Evolutionary conservation across 202 grass and related monocot genomes (phyloP), one percentile per base, ranked within the genome.

Genomic region (Hordeum pubiflorum): DNA sequence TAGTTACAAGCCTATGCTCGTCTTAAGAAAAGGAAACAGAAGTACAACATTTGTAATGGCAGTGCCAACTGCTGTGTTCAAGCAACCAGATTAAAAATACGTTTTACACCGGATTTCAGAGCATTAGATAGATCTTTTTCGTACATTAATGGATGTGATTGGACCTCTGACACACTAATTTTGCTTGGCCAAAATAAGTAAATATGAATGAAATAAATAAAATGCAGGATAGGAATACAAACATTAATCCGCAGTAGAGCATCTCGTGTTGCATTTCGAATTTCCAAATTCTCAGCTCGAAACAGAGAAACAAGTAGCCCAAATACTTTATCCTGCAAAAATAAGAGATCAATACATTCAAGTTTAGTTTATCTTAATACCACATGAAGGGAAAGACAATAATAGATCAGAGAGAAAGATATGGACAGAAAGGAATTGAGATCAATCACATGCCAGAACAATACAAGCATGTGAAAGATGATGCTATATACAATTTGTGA

Each of bases 201-300:
- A 41, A 61, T 4, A 73, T 48, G 43, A 78, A 41, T 50, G 63
- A 26, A 44, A 63, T 17, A 54, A 34, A 54, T 9, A 38, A 12
- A 79, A 60, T 52, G 4, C 31, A 46, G 32, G 64, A 76, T 50
- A 83, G 2, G 18, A 57, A 84, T 46, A 90, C 89, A 56, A 74
- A 94, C 92, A 92, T 92, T 88, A 54, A 90, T 76, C 67, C 65
- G 63, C 57, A 92, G 84, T 33, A 94, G 37, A 74, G 82, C 80
- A 79, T 89, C 89, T 74, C 87, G 83, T 73, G 92, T 83, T 26
- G 87, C 92, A 88, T 90, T 90, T 88, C 92, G 84, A 68, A 94
- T 81, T 78, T 86, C 65, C 6, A 65, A 31, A 69, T 89, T 94
- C 64, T 88, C 89, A 63, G 66, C 83, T 78, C 87, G 79, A 72